Conservation (phyloP, 2,329 filamentous ascomycete species). For the Sarocladiaceae sp. region DNA sequence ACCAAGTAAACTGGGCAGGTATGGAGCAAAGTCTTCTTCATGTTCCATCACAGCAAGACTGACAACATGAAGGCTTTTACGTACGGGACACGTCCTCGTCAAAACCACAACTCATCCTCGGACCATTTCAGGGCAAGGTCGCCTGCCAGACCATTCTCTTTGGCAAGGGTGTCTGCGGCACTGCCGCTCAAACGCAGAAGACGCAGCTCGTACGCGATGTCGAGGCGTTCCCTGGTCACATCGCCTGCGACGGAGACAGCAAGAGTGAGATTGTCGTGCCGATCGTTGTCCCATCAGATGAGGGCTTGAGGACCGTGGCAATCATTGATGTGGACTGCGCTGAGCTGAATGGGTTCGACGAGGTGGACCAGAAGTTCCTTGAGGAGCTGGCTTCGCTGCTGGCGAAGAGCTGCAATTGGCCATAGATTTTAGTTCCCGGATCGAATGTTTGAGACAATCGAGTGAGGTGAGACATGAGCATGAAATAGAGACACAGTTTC, state of each 20-base stretch:
- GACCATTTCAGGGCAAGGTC: constrained; percentile 73
- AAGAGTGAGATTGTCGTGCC: constrained; percentile 80
- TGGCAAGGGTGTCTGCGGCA: constrained; percentile 68
- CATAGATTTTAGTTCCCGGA: neutral
- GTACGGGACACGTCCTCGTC: constrained; percentile 47
- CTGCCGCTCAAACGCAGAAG: constrained; percentile 51
- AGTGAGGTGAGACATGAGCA: neutral
- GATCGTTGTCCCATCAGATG: constrained; percentile 38
- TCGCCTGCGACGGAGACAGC: constrained; percentile 71
- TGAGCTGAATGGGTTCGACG: constrained; percentile 59
- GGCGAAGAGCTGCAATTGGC: constrained; percentile 59
- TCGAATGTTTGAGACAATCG: neutral
- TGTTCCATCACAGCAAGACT: neutral
- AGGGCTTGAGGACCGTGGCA: constrained; percentile 44
- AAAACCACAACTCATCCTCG: constrained; percentile 59
- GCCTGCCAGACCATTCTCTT: constrained; percentile 75
- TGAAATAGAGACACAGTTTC: neutral
- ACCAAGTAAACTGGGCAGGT: constrained; percentile 72
- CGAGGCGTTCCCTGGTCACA: constrained; percentile 69
- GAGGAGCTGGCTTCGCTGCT: constrained; percentile 60
- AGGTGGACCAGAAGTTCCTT: constrained; percentile 57
- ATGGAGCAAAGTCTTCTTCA: constrained; percentile 14
- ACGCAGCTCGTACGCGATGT: constrained; percentile 69
- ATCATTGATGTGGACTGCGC: constrained; percentile 80
- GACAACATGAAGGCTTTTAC: constrained; percentile 57